These are phyloP conservation scores for Yamadazyma nakazawae DNA, from an alignment of 805 yeast genomes.

Conservation along the genomic window DNA sequence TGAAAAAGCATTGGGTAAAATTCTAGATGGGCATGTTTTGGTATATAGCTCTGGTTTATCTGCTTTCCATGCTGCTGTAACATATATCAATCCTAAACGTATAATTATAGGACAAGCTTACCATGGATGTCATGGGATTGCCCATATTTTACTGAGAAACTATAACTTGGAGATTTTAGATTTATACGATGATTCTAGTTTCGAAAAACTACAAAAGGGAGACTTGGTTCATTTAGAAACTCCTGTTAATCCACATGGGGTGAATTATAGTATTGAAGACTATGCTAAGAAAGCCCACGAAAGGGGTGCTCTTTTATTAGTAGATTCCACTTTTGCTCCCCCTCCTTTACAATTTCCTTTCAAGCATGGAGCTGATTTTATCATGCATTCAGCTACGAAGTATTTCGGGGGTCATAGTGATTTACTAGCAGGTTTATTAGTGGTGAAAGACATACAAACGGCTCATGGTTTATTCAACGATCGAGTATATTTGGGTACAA, in stretches of 20 bases:
- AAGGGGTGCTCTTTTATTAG: slow-evolving; percentile 67
- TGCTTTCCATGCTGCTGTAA: slow-evolving; percentile 75
- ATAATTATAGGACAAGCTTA: slow-evolving; percentile 78
- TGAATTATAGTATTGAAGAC: slow-evolving; percentile 55
- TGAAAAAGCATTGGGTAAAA: slow-evolving; percentile 59
- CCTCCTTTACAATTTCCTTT: slow-evolving; percentile 85
- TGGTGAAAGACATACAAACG: slow-evolving; percentile 53
- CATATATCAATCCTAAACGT: slow-evolving; percentile 67
- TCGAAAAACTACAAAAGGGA: slow-evolving; percentile 52
- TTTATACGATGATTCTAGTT: slow-evolving; percentile 28
- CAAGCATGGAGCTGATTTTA: slow-evolving; percentile 77
- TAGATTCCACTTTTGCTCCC: slow-evolving; percentile 92
- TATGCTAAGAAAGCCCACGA: slow-evolving; percentile 72
- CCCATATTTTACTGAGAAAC: slow-evolving; percentile 58
- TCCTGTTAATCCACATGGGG: slow-evolving; percentile 84
- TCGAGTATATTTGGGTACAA: slow-evolving; percentile 72
- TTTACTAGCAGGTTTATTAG: slow-evolving; percentile 74
- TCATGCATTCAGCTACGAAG: slow-evolving; percentile 92
- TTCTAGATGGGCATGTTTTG: slow-evolving; percentile 64
- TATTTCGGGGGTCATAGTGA: slow-evolving; percentile 97
- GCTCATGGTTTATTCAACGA: slow-evolving; percentile 53
- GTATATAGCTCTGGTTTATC: slow-evolving; percentile 76
- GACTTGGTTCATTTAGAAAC: slow-evolving; percentile 84
- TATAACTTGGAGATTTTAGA: slow-evolving; percentile 47
- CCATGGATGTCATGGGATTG: slow-evolving; percentile 79